These are phyloP conservation scores for Mediolabrus comicus DNA, from an alignment of 108 stramenopile species.

Conservation along the genomic window DNA sequence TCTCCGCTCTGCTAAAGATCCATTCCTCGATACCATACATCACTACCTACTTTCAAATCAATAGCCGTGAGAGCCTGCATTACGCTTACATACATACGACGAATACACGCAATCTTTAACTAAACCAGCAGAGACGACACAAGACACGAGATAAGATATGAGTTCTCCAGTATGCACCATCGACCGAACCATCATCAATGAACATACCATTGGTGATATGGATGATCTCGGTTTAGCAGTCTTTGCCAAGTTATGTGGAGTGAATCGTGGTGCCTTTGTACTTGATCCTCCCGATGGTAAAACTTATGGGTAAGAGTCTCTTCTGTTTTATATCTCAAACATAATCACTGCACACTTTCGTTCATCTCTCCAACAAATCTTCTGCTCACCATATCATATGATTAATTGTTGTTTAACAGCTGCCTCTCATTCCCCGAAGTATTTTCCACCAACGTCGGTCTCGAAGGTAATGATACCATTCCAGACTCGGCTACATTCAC, in stretches of 20 bases:
- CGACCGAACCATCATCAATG: slow-evolving; percentile 61
- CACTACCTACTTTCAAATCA: too few species aligned
- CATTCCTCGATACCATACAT: too few species aligned
- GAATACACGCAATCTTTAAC: too few species aligned
- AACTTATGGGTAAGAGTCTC: slow-evolving; percentile 57
- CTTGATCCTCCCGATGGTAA: slow-evolving; percentile 80
- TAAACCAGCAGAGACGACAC: too few species aligned
- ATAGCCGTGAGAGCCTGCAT: too few species aligned
- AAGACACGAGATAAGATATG: too few species aligned
- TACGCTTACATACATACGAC: too few species aligned
- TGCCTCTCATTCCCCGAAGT: slow-evolving; percentile 27
- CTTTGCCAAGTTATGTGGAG: slow-evolving; percentile 81
- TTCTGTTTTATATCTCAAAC: too few species aligned
- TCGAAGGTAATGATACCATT: slow-evolving; percentile 12
- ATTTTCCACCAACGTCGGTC: slow-evolving; percentile 27
- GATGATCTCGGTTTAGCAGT: slow-evolving; percentile 69
- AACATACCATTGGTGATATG: slow-evolving; percentile 52
- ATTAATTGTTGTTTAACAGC: slow-evolving; percentile 1
- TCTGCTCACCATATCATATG: slow-evolving; percentile 23
- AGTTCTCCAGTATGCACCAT: slow-evolving; percentile 45
- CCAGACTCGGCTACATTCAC: slow-evolving; percentile 48
- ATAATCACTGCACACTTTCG: too few species aligned
- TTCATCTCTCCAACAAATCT: too few species aligned
- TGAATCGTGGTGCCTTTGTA: slow-evolving; percentile 89
- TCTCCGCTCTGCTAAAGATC: too few species aligned